phyloP scores from a whole-genome alignment of 371 early-diverging fungal species.

The Rhizomucor miehei region DNA sequence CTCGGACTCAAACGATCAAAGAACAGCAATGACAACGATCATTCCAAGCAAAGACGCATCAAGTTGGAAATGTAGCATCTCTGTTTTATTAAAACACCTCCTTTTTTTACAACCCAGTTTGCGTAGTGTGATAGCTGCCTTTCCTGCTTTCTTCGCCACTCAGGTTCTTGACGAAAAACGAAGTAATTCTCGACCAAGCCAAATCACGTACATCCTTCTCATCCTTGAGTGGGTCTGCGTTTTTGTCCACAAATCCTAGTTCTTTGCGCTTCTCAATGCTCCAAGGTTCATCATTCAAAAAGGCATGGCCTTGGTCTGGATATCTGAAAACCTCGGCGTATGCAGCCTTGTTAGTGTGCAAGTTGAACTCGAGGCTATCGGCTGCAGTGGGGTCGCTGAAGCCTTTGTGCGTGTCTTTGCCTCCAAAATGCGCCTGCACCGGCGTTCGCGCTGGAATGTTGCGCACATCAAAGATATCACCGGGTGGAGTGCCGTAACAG shows the following conservation, averaged over 20 bases:
- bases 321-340: constrained; percentile 37
- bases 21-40: constrained; percentile 1
- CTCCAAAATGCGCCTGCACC: constrained; percentile 54
- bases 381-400: constrained; percentile 43
- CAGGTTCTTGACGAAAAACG: constrained; percentile 41
- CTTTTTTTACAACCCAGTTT: background rate
- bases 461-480: constrained; percentile 34
- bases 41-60: constrained; percentile 7
- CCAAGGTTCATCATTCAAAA: constrained; percentile 50
- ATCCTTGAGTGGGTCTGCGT: constrained; percentile 22
- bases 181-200: constrained; percentile 44
- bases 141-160: constrained; percentile 1
- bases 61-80: constrained; percentile 6
- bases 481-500: constrained; percentile 55
- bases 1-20: constrained; percentile 7
- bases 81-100: background rate
- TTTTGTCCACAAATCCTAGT: constrained; percentile 34
- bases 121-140: background rate
- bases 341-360: constrained; percentile 14
- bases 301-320: constrained; percentile 50
- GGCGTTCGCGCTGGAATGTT: constrained; percentile 39
- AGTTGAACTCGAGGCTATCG: constrained; percentile 23
- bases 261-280: constrained; percentile 33
- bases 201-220: constrained; percentile 29
- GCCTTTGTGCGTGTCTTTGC: constrained; percentile 37